A percentile compares a stretch with the other conserved stretches of the same genome.
phyloP scores from a whole-genome alignment of 768 basidiomycete genomes.

The Coprinopsis marcescibilis region DNA sequence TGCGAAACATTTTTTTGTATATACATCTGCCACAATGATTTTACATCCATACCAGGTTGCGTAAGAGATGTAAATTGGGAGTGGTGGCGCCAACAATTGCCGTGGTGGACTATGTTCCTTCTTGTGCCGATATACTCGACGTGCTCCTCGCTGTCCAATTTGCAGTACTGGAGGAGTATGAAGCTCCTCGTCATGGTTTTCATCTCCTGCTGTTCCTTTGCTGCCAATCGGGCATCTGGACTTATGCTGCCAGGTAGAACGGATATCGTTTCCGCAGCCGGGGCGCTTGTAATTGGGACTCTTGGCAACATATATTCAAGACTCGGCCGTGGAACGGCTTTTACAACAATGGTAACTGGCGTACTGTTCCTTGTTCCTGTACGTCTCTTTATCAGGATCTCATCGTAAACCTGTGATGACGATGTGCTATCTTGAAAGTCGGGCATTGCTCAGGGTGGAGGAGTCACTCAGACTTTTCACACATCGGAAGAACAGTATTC shows the following conservation, averaged over 20 bases:
- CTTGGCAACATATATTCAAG: conserved; percentile 81
- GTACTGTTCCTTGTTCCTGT: conserved; percentile 88
- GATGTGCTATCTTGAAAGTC: conserved; percentile 39
- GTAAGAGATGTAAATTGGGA: conserved; percentile 67
- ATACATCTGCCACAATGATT: conserved; percentile 15
- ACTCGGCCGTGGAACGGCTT: conserved; percentile 71
- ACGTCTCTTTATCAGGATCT: conserved; percentile 23
- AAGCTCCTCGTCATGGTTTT: conserved; percentile 74
- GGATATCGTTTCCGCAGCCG: conserved; percentile 72
- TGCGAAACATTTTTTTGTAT: too few species aligned
- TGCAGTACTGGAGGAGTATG: conserved; percentile 64
- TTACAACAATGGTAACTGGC: conserved; percentile 90
- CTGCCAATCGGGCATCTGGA: conserved; percentile 61
- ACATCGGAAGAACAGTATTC: conserved; percentile 67
- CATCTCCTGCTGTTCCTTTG: conserved; percentile 71
- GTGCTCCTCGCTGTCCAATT: conserved; percentile 68
- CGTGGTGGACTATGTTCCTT: conserved; percentile 75
- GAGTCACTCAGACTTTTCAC: conserved; percentile 54
- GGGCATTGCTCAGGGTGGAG: conserved; percentile 70
- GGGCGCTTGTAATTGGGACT: conserved; percentile 73
- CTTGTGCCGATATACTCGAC: conserved; percentile 75
- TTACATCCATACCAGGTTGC: conserved; percentile 51
- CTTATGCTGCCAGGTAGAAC: conserved; percentile 57
- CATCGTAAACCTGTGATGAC: background rate
- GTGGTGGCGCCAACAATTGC: conserved; percentile 74